A percentile compares a stretch with the other conserved stretches of the same genome.
Evolutionary conservation across 306 rosid species (phyloP).

Genomic region (Glycyrrhiza uralensis): DNA sequence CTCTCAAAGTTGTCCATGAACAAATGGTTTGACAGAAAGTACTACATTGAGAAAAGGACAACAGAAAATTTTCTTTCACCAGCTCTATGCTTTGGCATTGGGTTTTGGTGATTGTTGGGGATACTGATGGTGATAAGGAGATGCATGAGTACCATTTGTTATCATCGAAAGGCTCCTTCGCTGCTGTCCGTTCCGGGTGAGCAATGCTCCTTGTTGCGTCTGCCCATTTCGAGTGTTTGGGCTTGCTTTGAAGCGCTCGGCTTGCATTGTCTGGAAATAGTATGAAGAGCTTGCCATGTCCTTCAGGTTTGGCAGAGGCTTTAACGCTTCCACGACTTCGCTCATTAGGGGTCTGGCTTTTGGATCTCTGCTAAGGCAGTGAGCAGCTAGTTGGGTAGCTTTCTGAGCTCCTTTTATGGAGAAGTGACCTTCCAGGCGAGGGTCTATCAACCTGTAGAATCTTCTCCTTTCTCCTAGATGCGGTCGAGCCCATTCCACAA

Average conservation of each 20-base stretch:
- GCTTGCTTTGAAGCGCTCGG: constrained; percentile 65
- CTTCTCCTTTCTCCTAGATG: constrained; percentile 86
- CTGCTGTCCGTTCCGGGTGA: constrained; percentile 64
- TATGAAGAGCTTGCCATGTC: constrained; percentile 98
- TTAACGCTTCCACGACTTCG: constrained; percentile 88
- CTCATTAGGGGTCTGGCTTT: constrained; percentile 89
- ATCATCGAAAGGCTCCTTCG: constrained; percentile 75
- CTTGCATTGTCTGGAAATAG: constrained; percentile 78
- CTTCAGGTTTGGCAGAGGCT: constrained; percentile 86
- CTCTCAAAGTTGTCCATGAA: constrained; percentile 53
- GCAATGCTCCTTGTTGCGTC: constrained; percentile 56
- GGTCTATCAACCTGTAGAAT: constrained; percentile 86
- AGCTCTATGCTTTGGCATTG: constrained; percentile 59
- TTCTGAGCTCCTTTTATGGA: constrained; percentile 93
- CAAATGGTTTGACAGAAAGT: constrained; percentile 52
- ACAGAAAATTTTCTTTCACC: constrained; percentile 33
- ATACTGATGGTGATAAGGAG: constrained; percentile 84
- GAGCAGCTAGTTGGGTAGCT: constrained; percentile 82
- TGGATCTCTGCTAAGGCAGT: constrained; percentile 89
- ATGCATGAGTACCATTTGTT: constrained; percentile 69
- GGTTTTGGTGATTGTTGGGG: constrained; percentile 92
- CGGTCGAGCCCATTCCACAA: constrained; percentile 98
- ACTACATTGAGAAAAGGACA: constrained; percentile 27
- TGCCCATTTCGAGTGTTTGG: constrained; percentile 66
- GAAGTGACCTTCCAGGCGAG: constrained; percentile 94